Evolutionary conservation across 148 eudicot genomes (phyloP), one percentile per base, ranked within the genome.

Genomic region (Cornus kousa): DNA sequence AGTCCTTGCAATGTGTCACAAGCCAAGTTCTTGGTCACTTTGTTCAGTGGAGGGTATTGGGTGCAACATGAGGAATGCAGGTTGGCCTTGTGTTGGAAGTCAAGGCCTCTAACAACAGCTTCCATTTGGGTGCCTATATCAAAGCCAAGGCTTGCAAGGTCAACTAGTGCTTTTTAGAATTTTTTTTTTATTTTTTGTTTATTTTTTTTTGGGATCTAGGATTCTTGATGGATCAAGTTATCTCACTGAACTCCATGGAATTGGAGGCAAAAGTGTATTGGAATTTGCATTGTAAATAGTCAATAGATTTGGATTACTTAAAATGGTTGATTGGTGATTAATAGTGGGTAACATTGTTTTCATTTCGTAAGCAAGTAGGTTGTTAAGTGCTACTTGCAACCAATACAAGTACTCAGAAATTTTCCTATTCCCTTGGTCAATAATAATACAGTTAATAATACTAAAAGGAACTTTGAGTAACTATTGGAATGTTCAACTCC

Each of bases 21-120:
- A 72, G 84, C 84, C 19, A 81, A 23, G 79, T 69, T 28, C 31
- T 72, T 81, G 80, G 73, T 77, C 17, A 81, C 73, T 65, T 67
- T 81, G 55, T 81, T 64, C 23, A 77, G 69, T 76, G 84, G 80
- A 9, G 80, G 80, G n/a, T 81, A 77, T 72, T 81, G 84, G 84
- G 84, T 81, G 70, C 80, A 81, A 72, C 67, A 77, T 81, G 84
- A 81, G 64, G 59, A 59, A 5, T 76, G 76, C 67, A 81, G 80
- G 39, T 72, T 81, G 80, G 32, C 73, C 20, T 72, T 81, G 77
- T 72, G 72, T 14, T 81, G 84, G 84, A 81, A 77, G 68, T 81
- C 84, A 31, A 81, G 80, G 77, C 80, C 84, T 46, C 66, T 81
- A 77, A 72, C 77, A 5, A 20, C 77, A n/a, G 79, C 80, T 77